Percentiles rank a stretch among this genome's conserved stretches.
These are phyloP conservation scores for Malus hybrid DNA, from an alignment of 331 rosid species.

Conservation along the genomic window DNA sequence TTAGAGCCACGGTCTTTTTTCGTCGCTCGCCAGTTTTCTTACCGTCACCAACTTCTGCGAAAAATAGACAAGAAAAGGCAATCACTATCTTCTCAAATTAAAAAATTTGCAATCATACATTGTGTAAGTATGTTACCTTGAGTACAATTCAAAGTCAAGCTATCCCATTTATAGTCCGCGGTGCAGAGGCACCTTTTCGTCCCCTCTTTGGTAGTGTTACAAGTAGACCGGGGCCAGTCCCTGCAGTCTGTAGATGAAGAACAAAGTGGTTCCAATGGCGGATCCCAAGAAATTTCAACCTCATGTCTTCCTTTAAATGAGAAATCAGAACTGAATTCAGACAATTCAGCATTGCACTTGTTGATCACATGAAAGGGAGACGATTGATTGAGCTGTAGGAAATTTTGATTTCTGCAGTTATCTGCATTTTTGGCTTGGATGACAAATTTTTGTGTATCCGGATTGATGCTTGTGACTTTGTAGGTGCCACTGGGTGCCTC, in stretches of 20 bases:
- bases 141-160: slow-evolving; percentile 44
- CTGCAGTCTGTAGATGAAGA: slow-evolving; percentile 44
- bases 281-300: slow-evolving; percentile 46
- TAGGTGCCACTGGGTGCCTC: slow-evolving; percentile 34
- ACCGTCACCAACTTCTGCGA: slow-evolving; percentile 26
- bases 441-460: slow-evolving; percentile 30
- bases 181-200: slow-evolving; percentile 50
- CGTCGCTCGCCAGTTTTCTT: slow-evolving; percentile 20
- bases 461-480: slow-evolving; percentile 44
- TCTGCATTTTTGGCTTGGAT: slow-evolving; percentile 31
- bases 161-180: slow-evolving; percentile 40
- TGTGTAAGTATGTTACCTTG: slow-evolving; percentile 22
- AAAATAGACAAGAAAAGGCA: neutral
- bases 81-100: neutral
- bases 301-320: slow-evolving; percentile 36
- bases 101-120: neutral
- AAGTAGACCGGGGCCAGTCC: slow-evolving; percentile 60
- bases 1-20: slow-evolving; percentile 32
- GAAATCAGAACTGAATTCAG: slow-evolving; percentile 24
- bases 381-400: slow-evolving; percentile 40
- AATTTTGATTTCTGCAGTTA: slow-evolving; percentile 28
- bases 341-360: slow-evolving; percentile 36
- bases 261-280: slow-evolving; percentile 47
- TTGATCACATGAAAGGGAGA: slow-evolving; percentile 44
- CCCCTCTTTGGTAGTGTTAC: slow-evolving; percentile 43